A percentile compares a stretch with the other conserved stretches of the same genome.
These are phyloP conservation scores for Paramecium sonneborni DNA, from an alignment of 73 alveolate species.

Conservation along the genomic window DNA sequence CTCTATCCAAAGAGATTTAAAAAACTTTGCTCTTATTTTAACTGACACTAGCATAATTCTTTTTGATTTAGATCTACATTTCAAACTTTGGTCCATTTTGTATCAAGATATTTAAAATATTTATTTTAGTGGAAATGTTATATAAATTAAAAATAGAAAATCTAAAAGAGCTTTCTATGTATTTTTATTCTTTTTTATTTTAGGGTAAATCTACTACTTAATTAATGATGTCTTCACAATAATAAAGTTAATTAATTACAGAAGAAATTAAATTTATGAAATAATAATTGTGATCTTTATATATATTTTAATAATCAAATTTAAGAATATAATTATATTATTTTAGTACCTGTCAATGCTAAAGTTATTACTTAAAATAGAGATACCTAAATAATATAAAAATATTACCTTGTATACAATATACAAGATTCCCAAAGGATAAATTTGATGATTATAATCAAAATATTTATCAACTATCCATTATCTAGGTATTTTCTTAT, in stretches of 20 bases:
- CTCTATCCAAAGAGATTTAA: neutral
- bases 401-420: neutral
- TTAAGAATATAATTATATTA: neutral
- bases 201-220: neutral
- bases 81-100: neutral
- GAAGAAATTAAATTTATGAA: neutral
- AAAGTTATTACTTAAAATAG: conserved; percentile 19
- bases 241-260: neutral
- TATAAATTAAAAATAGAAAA: neutral
- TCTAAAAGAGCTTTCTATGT: neutral
- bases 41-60: neutral
- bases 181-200: neutral
- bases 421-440: conserved; percentile 9
- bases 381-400: neutral
- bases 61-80: neutral
- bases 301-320: neutral
- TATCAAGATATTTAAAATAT: neutral
- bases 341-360: conserved; percentile 7
- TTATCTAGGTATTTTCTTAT: neutral
- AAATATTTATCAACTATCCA: conserved; percentile 12
- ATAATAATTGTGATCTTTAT: neutral
- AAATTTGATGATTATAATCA: conserved; percentile 4
- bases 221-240: neutral
- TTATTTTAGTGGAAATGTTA: neutral
- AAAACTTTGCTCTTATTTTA: neutral